Percentiles rank a stretch among this genome's conserved stretches.
Conservation (phyloP, 1,284 basidiomycete genomes). For the Vanrija sp. region DNA sequence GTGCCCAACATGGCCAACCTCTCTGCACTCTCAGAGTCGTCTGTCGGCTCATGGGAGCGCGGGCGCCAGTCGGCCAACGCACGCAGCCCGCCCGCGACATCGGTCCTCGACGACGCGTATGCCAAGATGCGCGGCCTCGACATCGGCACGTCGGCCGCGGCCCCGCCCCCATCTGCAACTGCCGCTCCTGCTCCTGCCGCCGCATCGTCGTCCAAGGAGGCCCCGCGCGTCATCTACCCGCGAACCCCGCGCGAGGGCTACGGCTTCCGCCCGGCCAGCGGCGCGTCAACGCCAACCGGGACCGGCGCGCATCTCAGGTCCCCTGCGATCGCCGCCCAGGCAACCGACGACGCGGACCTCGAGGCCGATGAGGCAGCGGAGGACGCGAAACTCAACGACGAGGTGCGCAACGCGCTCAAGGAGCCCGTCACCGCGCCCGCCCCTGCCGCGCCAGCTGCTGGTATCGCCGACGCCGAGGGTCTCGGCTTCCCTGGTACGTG, state of each 20-base stretch:
- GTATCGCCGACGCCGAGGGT: constrained; percentile 76
- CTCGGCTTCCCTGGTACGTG: constrained; percentile 86
- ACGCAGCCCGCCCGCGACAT: constrained; percentile 32
- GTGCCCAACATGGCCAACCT: constrained; percentile 34
- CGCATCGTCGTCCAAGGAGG: not conserved
- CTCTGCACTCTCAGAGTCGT: constrained; percentile 40
- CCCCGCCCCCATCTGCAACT: not conserved
- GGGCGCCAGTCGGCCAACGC: constrained; percentile 36
- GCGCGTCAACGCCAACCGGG: constrained; percentile 57
- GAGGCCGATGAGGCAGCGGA: constrained; percentile 2
- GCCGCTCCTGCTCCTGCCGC: not conserved
- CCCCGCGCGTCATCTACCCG: constrained; percentile 11
- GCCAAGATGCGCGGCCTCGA: constrained; percentile 6
- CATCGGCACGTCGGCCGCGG: not conserved
- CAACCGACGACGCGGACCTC: not conserved
- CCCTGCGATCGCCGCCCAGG: not conserved
- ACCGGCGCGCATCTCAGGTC: not conserved
- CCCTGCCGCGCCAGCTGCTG: constrained; percentile 34
- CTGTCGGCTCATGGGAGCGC: constrained; percentile 46
- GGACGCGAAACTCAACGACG: constrained; percentile 18
- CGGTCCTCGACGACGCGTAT: constrained; percentile 17
- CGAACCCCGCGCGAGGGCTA: constrained; percentile 61
- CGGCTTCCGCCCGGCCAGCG: constrained; percentile 69
- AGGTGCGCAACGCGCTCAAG: constrained; percentile 14
- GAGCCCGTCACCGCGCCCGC: not conserved